Percentiles rank a stretch among this genome's conserved stretches.
Conservation (phyloP, 2,329 filamentous ascomycete genomes). For the Nemania bipapillata region DNA sequence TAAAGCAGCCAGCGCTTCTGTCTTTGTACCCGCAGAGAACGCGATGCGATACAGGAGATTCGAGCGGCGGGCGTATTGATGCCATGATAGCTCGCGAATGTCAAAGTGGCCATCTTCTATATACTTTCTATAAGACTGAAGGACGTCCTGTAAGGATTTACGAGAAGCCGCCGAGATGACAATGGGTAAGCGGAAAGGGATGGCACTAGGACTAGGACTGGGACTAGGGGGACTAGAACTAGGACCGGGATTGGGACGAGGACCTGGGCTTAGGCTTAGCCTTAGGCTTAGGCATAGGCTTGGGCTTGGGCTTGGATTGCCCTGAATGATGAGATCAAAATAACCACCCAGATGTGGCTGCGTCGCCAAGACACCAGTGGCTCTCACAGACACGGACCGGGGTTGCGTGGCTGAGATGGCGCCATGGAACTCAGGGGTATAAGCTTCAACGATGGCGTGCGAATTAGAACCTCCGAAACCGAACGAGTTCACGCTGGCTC, state of each 20-base stretch:
- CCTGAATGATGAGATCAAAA: background rate
- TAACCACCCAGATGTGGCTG: conserved; percentile 18
- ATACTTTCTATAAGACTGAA: conserved; percentile 47
- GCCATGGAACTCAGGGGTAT: conserved; percentile 51
- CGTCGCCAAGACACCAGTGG: conserved; percentile 27
- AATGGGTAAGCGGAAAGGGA: conserved; percentile 49
- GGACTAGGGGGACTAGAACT: no score
- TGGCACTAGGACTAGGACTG: background rate
- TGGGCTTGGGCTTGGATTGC: background rate
- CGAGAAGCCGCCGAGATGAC: conserved; percentile 55
- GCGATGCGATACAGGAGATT: conserved; percentile 50
- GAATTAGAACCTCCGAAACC: conserved; percentile 60
- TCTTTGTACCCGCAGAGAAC: conserved; percentile 44
- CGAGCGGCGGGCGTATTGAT: conserved; percentile 49
- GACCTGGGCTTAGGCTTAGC: no score
- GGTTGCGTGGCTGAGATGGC: conserved; percentile 12
- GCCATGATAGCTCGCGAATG: conserved; percentile 50
- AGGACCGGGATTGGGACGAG: no score
- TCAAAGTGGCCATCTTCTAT: conserved; percentile 40
- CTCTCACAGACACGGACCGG: conserved; percentile 7
- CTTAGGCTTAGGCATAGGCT: no score
- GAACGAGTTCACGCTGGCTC: conserved; percentile 60
- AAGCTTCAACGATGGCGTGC: conserved; percentile 58
- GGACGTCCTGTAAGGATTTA: conserved; percentile 49
- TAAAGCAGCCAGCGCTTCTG: conserved; percentile 44